phyloP scores from a whole-genome alignment of 257 asterid species.

The Coffea eugenioides region DNA sequence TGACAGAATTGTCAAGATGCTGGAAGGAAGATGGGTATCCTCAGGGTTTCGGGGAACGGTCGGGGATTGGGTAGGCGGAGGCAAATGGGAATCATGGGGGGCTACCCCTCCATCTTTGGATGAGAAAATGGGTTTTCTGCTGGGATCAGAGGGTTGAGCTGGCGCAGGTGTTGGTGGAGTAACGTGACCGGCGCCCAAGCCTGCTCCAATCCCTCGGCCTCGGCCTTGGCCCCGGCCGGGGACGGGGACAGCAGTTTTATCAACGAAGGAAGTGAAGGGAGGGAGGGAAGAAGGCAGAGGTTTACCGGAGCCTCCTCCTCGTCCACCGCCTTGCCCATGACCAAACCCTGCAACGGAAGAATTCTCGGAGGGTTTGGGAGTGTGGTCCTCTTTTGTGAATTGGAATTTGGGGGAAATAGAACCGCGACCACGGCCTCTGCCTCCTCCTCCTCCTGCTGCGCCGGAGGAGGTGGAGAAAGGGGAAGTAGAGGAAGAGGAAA shows the following conservation, averaged over 20 bases:
- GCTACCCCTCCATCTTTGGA: slow-evolving; percentile 25
- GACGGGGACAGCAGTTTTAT: slow-evolving; percentile 29
- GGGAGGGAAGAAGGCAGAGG: slow-evolving; percentile 46
- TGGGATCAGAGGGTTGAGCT: slow-evolving; percentile 13
- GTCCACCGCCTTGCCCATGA: slow-evolving; percentile 45
- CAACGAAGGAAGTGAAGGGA: slow-evolving; percentile 39
- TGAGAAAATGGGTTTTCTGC: slow-evolving; percentile 23
- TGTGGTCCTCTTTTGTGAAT: slow-evolving; percentile 23
- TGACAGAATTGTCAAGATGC: slow-evolving; percentile 22
- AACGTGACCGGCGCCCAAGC: slow-evolving; percentile 17
- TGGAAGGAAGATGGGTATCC: slow-evolving; percentile 25
- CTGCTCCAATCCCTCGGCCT: slow-evolving; percentile 35
- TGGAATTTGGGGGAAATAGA: slow-evolving; percentile 23
- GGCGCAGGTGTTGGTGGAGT: slow-evolving; percentile 22
- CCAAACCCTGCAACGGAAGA: slow-evolving; percentile 35
- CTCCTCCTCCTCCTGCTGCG: slow-evolving; percentile 21
- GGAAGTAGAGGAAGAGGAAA: slow-evolving; percentile 36
- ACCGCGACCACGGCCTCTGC: slow-evolving; percentile 61
- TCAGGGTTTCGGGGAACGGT: not conserved
- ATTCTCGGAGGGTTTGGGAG: slow-evolving; percentile 9
- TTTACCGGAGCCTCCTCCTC: slow-evolving; percentile 37
- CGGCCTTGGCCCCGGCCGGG: slow-evolving; percentile 40
- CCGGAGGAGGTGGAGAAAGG: slow-evolving; percentile 49
- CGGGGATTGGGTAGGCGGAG: not conserved
- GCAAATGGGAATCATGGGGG: not conserved